A percentile compares a stretch with the other conserved stretches of the same genome.
These are phyloP conservation scores for Thelephora terrestris DNA, from an alignment of 1,284 basidiomycete species.

Conservation along the genomic window DNA sequence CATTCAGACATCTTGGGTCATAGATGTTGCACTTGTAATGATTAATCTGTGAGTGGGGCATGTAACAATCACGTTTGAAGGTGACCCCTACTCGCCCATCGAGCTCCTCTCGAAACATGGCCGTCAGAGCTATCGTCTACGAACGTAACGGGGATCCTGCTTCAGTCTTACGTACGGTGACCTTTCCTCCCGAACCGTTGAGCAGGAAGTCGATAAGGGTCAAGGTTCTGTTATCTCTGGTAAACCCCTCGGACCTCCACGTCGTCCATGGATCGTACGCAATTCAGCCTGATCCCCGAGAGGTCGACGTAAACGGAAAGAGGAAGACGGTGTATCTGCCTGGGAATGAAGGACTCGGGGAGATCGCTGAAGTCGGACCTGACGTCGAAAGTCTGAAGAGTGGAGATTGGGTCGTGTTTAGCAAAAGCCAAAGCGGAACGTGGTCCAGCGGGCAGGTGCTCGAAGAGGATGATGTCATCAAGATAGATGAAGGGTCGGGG, in stretches of 20 bases:
- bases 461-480: constrained; percentile 43
- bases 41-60: no score
- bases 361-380: constrained; percentile 50
- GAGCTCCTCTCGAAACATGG: not conserved
- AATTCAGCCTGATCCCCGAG: constrained; percentile 39
- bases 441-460: constrained; percentile 64
- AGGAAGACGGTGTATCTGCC: constrained; percentile 44
- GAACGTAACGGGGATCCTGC: constrained; percentile 47
- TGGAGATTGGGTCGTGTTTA: constrained; percentile 71
- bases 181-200: constrained; percentile 34
- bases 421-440: constrained; percentile 60
- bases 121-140: constrained; percentile 59
- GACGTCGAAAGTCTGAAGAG: constrained; percentile 38
- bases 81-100: no score
- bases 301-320: constrained; percentile 22
- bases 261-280: constrained; percentile 79
- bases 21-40: no score
- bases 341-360: constrained; percentile 74
- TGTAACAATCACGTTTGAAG: no score
- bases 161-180: constrained; percentile 42
- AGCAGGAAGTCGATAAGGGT: constrained; percentile 44
- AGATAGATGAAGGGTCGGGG: constrained; percentile 35
- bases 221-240: constrained; percentile 62
- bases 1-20: no score
- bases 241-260: constrained; percentile 77